These are phyloP conservation scores for Hymenoscyphus albidus DNA, from an alignment of 2,329 filamentous ascomycete genomes.

Conservation along the genomic window DNA sequence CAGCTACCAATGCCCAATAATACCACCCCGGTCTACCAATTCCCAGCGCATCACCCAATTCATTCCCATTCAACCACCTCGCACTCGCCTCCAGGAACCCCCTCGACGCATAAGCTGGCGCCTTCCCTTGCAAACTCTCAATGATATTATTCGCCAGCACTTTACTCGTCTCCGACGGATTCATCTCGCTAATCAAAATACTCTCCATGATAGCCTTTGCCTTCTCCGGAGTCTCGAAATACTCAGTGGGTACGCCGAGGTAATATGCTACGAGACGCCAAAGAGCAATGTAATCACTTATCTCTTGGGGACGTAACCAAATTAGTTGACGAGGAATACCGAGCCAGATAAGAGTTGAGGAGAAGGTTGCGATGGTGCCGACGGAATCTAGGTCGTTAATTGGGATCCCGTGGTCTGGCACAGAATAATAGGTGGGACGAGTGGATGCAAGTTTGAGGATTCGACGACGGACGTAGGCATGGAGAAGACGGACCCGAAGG, in stretches of 20 bases:
- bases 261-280: slow-evolving; percentile 74
- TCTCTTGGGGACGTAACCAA: slow-evolving; percentile 57
- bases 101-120: slow-evolving; percentile 61
- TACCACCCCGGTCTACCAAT: slow-evolving; percentile 25
- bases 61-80: slow-evolving; percentile 66
- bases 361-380: slow-evolving; percentile 69
- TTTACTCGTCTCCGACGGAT: slow-evolving; percentile 58
- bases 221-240: slow-evolving; percentile 51
- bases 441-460: slow-evolving; percentile 57
- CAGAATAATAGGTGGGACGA: slow-evolving; percentile 59
- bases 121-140: slow-evolving; percentile 58
- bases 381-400: slow-evolving; percentile 75
- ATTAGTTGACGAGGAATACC: slow-evolving; percentile 71
- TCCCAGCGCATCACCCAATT: slow-evolving; percentile 55
- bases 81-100: slow-evolving; percentile 66
- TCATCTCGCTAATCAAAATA: slow-evolving; percentile 61
- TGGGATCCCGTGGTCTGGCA: slow-evolving; percentile 57
- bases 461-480: slow-evolving; percentile 61
- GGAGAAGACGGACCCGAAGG: slow-evolving; percentile 65
- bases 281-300: slow-evolving; percentile 65
- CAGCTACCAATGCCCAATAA: slow-evolving; percentile 28
- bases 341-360: slow-evolving; percentile 62
- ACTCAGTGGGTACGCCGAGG: slow-evolving; percentile 62
- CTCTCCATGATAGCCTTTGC: slow-evolving; percentile 65
- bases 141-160: slow-evolving; percentile 74